Base-by-base conservation (phyloP, 2,329 filamentous ascomycete species). In the Furcasterigmium sp. region DNA sequence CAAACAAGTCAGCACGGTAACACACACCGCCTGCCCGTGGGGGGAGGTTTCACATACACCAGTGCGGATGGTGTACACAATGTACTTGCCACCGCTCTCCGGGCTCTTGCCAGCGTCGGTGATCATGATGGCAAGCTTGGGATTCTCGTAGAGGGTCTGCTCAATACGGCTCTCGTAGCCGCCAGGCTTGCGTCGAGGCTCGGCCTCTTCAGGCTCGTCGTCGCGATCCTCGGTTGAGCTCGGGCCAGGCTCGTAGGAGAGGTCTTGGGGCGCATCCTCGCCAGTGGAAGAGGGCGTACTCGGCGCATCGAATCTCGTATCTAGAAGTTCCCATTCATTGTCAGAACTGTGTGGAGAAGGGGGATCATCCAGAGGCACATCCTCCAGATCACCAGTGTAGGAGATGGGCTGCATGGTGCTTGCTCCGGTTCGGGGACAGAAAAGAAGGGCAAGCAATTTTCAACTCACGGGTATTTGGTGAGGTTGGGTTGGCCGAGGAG, bases 111-210 rank as follows among this genome's bases (percentile, higher is more conserved):
- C 93, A 4, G 94, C 93, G 59, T 95, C 87, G 2, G 87, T 91
- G 54, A 98, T 98, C 47, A 94, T 65, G 51, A 98, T 94, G 47
- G 89, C 84, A 53, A 94, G 77, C 43, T 91, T 85, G 1, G 90
- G 91, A 51, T 95, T 88, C 68, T 98, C 93, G 62, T 95, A 95
- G 37, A 98, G 82, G 46, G 96, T 91, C 73, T 98, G 93, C 68
- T 98, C 91, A 52, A 98, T 91, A 41, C 93, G 84, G 62, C 91
- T 96, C 60, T 93, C 86, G 58, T 98, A 98, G 21, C 87, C 88
- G 19, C 88, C 89, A 48, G 89, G 88, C 67, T 88, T 91, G 44
- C 75, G 74, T 47, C 75, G 72, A n/a, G 78, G 76, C 13, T 69
- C 64, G 19, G 68, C 54, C 41, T 75, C 67, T 44, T 66, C 65